These are phyloP conservation scores for Ceratopteris richardii DNA, from an alignment of 75 land plant species.

Conservation along the genomic window DNA sequence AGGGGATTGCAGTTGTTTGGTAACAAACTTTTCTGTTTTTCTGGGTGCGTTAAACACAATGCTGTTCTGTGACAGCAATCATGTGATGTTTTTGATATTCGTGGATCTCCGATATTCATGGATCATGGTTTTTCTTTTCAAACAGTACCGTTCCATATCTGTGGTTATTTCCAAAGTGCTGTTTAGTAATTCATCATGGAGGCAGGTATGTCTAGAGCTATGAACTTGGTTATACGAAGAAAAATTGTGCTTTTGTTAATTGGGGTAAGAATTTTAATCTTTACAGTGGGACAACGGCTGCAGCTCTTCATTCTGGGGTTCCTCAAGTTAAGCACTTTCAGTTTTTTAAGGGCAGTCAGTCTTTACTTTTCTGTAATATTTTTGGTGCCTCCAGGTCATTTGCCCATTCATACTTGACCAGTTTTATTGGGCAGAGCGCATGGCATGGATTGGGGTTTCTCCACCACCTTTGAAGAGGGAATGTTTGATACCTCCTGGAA, in stretches of 20 bases:
- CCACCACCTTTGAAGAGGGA: slow-evolving; percentile 53
- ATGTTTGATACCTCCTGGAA: slow-evolving; percentile 44
- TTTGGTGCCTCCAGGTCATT: too few relatives aligned
- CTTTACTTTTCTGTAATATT: too few relatives aligned
- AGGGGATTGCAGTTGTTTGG: slow-evolving; percentile 7
- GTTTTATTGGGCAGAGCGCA: slow-evolving; percentile 94
- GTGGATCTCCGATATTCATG: not conserved
- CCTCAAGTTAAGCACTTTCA: slow-evolving; percentile 57
- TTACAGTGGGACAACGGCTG: slow-evolving; percentile 87
- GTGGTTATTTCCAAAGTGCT: slow-evolving; percentile 74
- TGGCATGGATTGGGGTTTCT: slow-evolving; percentile 90
- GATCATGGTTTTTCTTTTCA: slow-evolving; percentile 1
- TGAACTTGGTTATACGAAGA: too few relatives aligned
- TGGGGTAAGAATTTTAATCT: not conserved
- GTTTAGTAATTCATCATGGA: slow-evolving; percentile 76
- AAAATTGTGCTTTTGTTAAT: not conserved
- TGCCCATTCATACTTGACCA: slow-evolving; percentile 93
- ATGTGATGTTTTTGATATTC: too few relatives aligned
- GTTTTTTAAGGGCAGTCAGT: not conserved
- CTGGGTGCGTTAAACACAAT: slow-evolving; percentile 26
- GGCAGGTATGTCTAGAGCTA: slow-evolving; percentile 50
- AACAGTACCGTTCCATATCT: slow-evolving; percentile 58
- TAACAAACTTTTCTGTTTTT: slow-evolving; percentile 40
- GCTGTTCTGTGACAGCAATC: too few relatives aligned
- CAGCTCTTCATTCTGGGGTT: slow-evolving; percentile 66